Evolutionary conservation across 306 rosid species (phyloP).

Genomic region (Psophocarpus tetragonolobus): DNA sequence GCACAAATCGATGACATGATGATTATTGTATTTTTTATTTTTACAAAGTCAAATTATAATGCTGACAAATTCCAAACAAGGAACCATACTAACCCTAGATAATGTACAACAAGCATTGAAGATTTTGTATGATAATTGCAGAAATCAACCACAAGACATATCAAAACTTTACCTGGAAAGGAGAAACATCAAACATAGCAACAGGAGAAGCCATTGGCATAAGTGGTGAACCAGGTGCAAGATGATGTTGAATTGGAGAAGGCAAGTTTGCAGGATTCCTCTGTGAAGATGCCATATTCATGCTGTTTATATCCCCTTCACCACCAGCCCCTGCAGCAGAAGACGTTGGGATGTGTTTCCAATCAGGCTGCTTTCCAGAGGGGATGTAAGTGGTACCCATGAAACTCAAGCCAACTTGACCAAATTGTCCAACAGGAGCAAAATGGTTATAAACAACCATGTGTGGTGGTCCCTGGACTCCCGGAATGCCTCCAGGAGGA

Average conservation of each 20-base stretch:
- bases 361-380: slow-evolving; percentile 94
- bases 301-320: slow-evolving; percentile 70
- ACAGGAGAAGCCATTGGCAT: slow-evolving; percentile 88
- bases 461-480: slow-evolving; percentile 95
- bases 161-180: slow-evolving; percentile 77
- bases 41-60: not conserved
- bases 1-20: not conserved
- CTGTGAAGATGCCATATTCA: slow-evolving; percentile 72
- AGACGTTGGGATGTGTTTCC: slow-evolving; percentile 84
- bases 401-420: slow-evolving; percentile 98
- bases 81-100: not conserved
- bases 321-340: slow-evolving; percentile 57
- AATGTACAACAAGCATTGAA: not conserved
- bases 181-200: slow-evolving; percentile 92
- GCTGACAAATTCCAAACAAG: not conserved
- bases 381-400: slow-evolving; percentile 96
- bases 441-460: slow-evolving; percentile 98
- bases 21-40: not conserved
- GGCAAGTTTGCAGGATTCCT: slow-evolving; percentile 69
- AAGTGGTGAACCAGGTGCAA: slow-evolving; percentile 97
- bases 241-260: slow-evolving; percentile 81
- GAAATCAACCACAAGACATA: slow-evolving; percentile 7
- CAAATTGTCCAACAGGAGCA: slow-evolving; percentile 96
- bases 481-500: slow-evolving; percentile 90
- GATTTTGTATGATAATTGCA: not conserved